Base-by-base conservation (phyloP, 1,284 basidiomycete genomes). In the Cryptococcus maquisensis region DNA sequence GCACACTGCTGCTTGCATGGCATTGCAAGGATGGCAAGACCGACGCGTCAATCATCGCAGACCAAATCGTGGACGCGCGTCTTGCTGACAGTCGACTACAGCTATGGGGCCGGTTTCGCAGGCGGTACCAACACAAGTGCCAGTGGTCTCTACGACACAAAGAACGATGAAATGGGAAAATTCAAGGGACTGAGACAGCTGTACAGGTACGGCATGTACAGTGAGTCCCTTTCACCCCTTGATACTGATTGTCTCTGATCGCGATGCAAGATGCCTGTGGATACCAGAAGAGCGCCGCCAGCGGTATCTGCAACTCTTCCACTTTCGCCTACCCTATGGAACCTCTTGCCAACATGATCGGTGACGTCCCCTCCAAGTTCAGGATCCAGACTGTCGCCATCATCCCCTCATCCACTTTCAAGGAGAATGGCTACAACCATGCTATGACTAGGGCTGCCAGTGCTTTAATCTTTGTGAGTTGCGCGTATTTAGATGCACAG, bases 171-270 rank as follows among this genome's bases (percentile, higher is more conserved):
- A 8, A 55, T 76, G 52, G 74, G 74, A 21, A 18, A 49, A 10
- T 47, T 53, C 16, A 59, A 57, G 40, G 75, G 75, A 32, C 50
- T 75, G 45, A 60, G 73, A 43, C 68, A 72, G 57, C 62, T 69
- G 52, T 77, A 77, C 65, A 65, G 73, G 56, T 77, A 66, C 47
- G 73, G 73, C 46, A 51, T 75, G 20, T 71, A 73, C 64, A 65
- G 71, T 74, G 55, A 55, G 72, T 72, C 23, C 21, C n/a, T 49
- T 18, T 36, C 44, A 37, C 12, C n/a, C 24, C 24, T 28, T 44
- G 37, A 42, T 18, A 28, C 42, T 35, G 16, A 8, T n/a, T 15
- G 32, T 20, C 21, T 10, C 52, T 52, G 24, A 48, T 47, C 28
- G 50, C 8, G 28, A 9, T 40, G 7, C 38, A 73, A n/a, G 71